Conservation (phyloP, 306 rosid genomes). For the Trifolium pratense region DNA sequence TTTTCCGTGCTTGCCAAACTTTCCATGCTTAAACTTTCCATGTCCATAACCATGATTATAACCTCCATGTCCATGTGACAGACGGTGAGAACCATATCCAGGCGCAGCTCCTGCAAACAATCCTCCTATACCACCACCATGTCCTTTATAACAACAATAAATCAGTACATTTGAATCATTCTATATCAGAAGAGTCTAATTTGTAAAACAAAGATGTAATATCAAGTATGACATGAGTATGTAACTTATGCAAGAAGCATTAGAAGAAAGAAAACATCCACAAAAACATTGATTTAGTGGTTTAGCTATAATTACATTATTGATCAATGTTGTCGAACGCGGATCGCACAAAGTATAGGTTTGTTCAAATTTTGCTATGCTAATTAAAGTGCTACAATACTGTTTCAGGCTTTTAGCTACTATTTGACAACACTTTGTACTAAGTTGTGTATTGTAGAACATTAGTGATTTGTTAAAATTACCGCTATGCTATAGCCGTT, state of each 20-base stretch:
- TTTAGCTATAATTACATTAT: not conserved
- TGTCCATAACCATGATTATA: constrained; percentile 50
- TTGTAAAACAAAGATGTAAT: not conserved
- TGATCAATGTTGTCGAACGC: not conserved
- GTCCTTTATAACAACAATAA: constrained; percentile 29
- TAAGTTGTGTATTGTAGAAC: too few species aligned
- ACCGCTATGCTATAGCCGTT: too few species aligned
- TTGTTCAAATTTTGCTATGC: not conserved
- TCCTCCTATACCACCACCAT: constrained; percentile 45
- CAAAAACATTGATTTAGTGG: not conserved
- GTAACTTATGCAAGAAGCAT: not conserved
- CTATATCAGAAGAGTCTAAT: too few species aligned
- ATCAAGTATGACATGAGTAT: not conserved
- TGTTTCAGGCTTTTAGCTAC: too few species aligned
- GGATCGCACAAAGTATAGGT: not conserved
- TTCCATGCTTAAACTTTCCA: constrained; percentile 81
- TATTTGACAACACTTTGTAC: too few species aligned
- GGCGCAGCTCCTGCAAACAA: constrained; percentile 53
- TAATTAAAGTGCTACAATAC: too few species aligned
- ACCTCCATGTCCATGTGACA: constrained; percentile 70
- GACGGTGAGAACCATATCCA: constrained; percentile 56
- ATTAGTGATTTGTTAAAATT: too few species aligned
- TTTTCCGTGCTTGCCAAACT: constrained; percentile 69
- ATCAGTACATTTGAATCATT: not conserved
- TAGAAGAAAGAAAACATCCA: not conserved